Conservation (phyloP, 345 rosid species). For the Lumnitzera littorea region DNA sequence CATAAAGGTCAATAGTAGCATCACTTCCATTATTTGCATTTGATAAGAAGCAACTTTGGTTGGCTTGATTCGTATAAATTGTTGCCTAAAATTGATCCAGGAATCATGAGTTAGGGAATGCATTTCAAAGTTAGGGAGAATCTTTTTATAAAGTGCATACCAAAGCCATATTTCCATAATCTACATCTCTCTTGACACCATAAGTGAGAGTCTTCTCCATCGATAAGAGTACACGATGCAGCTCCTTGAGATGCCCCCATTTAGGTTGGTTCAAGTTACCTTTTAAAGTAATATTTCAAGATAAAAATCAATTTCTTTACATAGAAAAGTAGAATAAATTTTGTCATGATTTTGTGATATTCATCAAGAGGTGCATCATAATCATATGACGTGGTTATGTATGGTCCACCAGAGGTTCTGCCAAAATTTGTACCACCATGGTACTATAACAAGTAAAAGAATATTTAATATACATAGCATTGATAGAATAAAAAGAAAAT, state of each 20-base stretch:
- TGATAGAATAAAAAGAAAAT: background rate
- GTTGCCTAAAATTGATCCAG: conserved; percentile 15
- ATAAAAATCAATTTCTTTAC: no score
- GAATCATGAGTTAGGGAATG: background rate
- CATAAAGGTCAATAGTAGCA: conserved; percentile 15
- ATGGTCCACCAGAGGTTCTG: conserved; percentile 37
- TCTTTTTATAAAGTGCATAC: conserved; percentile 5
- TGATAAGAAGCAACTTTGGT: conserved; percentile 24
- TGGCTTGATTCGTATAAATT: conserved; percentile 17
- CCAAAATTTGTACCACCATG: conserved; percentile 50
- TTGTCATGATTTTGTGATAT: conserved; percentile 4
- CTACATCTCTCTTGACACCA: conserved; percentile 22
- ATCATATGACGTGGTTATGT: conserved; percentile 32
- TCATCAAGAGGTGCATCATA: conserved; percentile 41
- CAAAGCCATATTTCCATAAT: conserved; percentile 9
- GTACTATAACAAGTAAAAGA: conserved; percentile 1
- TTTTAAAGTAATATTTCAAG: background rate
- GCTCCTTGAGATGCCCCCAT: conserved; percentile 67
- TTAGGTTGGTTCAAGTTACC: conserved; percentile 41
- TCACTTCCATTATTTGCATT: background rate
- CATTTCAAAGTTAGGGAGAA: background rate
- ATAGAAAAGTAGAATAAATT: background rate
- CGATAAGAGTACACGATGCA: conserved; percentile 42
- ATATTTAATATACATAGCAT: background rate
- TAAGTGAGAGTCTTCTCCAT: conserved; percentile 48